A percentile compares a stretch with the other conserved stretches of the same genome.
These are phyloP conservation scores for Neocatenulostroma microsporum DNA, from an alignment of 2,329 filamentous ascomycete species.

Conservation along the genomic window DNA sequence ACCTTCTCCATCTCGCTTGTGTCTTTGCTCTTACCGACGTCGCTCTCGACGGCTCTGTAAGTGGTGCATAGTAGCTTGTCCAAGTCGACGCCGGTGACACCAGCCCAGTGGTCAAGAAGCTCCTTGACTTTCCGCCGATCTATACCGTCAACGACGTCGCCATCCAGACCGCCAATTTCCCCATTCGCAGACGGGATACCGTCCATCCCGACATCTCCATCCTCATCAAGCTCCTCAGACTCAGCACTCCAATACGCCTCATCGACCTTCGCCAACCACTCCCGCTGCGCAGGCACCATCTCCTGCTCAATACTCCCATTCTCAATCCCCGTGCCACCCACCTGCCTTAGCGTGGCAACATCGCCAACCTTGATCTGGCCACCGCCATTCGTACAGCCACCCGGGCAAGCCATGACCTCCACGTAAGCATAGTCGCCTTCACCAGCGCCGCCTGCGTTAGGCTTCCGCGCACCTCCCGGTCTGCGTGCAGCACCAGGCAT, in stretches of 20 bases:
- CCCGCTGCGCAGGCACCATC: slow-evolving; percentile 67
- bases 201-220: slow-evolving; percentile 11
- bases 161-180: slow-evolving; percentile 5
- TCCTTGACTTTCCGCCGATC: slow-evolving; percentile 58
- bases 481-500: slow-evolving; percentile 67
- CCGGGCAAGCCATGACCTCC: slow-evolving; percentile 97
- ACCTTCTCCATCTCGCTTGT: slow-evolving; percentile 69
- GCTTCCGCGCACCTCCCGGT: slow-evolving; percentile 35
- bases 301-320: slow-evolving; percentile 29
- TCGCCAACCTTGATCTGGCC: slow-evolving; percentile 92
- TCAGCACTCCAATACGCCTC: slow-evolving; percentile 31
- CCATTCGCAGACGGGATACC: too few species aligned
- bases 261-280: slow-evolving; percentile 73
- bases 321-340: slow-evolving; percentile 25
- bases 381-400: slow-evolving; percentile 96
- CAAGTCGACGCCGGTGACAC: slow-evolving; percentile 60
- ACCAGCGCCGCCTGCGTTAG: slow-evolving; percentile 29
- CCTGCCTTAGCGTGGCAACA: slow-evolving; percentile 42
- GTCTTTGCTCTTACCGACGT: slow-evolving; percentile 69
- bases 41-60: slow-evolving; percentile 86
- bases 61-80: slow-evolving; percentile 74
- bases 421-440: slow-evolving; percentile 73
- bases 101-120: slow-evolving; percentile 68
- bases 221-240: slow-evolving; percentile 5
- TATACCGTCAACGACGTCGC: slow-evolving; percentile 42